These are phyloP conservation scores for Xylariomycetidae sp. DNA, from an alignment of 2,329 filamentous ascomycete species.

Conservation along the genomic window DNA sequence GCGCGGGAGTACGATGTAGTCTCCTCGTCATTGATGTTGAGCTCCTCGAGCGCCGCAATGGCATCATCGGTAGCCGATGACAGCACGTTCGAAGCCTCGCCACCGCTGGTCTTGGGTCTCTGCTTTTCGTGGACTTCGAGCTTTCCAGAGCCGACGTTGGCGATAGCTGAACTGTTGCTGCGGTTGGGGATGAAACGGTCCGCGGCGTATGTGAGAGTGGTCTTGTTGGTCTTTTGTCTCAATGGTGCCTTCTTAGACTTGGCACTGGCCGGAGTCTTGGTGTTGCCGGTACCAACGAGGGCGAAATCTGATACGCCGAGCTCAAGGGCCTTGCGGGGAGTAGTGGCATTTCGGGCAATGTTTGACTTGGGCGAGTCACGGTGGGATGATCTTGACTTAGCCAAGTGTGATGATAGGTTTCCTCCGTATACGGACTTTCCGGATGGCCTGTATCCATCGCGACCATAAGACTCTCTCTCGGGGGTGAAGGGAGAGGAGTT, in stretches of 20 bases:
- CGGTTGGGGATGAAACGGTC: constrained; percentile 98
- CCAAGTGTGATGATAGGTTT: constrained; percentile 74
- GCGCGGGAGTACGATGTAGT: constrained; percentile 68
- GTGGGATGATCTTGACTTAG: constrained; percentile 62
- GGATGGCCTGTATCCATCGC: constrained; percentile 44
- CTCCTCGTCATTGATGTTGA: constrained; percentile 70
- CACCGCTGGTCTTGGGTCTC: constrained; percentile 65
- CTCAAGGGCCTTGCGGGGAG: constrained; percentile 78
- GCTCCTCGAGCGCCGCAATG: constrained; percentile 71
- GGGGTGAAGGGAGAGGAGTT: constrained; percentile 77
- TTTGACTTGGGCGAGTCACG: constrained; percentile 95
- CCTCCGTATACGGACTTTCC: constrained; percentile 74
- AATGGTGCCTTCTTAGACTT: constrained; percentile 53
- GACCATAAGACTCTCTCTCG: constrained; percentile 50
- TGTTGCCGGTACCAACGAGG: constrained; percentile 73
- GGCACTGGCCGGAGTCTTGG: constrained; percentile 50
- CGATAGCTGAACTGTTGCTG: constrained; percentile 80
- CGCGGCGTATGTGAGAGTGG: constrained; percentile 71
- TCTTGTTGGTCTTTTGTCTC: constrained; percentile 61
- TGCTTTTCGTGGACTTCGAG: constrained; percentile 67
- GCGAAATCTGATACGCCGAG: constrained; percentile 90
- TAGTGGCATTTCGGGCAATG: constrained; percentile 71
- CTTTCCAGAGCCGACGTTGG: constrained; percentile 78
- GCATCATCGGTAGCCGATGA: constrained; percentile 77
- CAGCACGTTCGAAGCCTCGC: constrained; percentile 71